A percentile compares a stretch with the other conserved stretches of the same genome.
These are phyloP conservation scores for Mortierella sp. DNA, from an alignment of 371 early-diverging fungal species.

Conservation along the genomic window DNA sequence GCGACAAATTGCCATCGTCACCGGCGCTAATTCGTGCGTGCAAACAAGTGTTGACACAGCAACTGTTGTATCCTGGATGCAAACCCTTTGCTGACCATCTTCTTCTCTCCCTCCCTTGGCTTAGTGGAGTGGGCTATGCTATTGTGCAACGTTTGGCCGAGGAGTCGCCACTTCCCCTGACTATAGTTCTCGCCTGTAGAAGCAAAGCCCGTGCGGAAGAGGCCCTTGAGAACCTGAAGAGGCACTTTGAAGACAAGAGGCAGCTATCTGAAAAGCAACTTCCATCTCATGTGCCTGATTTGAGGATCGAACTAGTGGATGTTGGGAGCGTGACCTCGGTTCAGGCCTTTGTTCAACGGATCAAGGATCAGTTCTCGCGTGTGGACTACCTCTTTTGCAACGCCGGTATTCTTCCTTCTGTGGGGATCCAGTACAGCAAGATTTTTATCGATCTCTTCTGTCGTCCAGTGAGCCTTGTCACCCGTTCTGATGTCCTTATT, in stretches of 20 bases:
- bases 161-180: constrained; percentile 47
- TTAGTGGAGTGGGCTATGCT: constrained; percentile 70
- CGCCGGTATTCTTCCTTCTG: constrained; percentile 80
- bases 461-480: constrained; percentile 69
- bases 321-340: constrained; percentile 65
- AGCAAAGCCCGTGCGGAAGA: constrained; percentile 65
- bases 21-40: too few relatives aligned
- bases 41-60: too few relatives aligned
- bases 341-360: constrained; percentile 24
- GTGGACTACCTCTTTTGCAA: constrained; percentile 83
- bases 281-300: constrained; percentile 14
- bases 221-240: constrained; percentile 62
- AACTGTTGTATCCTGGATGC: too few relatives aligned
- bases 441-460: constrained; percentile 61
- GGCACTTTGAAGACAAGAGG: constrained; percentile 47
- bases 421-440: constrained; percentile 60
- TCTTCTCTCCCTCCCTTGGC: too few relatives aligned
- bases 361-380: constrained; percentile 53
- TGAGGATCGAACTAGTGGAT: constrained; percentile 63
- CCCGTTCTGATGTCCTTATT: constrained; percentile 71
- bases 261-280: background rate
- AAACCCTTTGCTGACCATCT: too few relatives aligned
- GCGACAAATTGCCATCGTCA: too few relatives aligned
- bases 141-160: constrained; percentile 72
- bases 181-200: constrained; percentile 82